These are phyloP conservation scores for Russula emetica DNA, from an alignment of 768 basidiomycete genomes.

Conservation along the genomic window DNA sequence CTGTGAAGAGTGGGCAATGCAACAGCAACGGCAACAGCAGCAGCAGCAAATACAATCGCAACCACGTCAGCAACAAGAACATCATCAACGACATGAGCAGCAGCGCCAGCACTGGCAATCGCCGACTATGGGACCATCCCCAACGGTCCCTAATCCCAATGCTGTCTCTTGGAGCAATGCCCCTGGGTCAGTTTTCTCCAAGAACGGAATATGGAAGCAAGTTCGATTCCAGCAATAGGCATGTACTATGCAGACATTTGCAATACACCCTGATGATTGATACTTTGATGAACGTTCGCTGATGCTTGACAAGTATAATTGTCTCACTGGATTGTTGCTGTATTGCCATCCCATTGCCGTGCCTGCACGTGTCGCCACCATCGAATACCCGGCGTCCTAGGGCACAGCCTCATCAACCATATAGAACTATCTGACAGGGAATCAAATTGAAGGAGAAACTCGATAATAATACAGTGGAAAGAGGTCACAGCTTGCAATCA, in stretches of 20 bases:
- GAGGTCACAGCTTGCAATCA: neutral
- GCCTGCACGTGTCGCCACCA: neutral
- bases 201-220: neutral
- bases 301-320: neutral
- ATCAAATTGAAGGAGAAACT: neutral
- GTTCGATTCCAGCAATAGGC: slow-evolving; percentile 4
- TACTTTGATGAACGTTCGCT: neutral
- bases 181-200: neutral
- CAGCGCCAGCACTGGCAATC: neutral
- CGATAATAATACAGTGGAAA: neutral
- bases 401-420: slow-evolving; percentile 6
- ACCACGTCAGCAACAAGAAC: neutral
- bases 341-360: neutral
- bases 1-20: slow-evolving; percentile 14
- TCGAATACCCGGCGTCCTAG: neutral
- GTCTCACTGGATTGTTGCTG: neutral
- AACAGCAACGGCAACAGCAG: neutral
- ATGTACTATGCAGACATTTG: slow-evolving; percentile 16
- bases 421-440: neutral
- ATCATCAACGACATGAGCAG: neutral
- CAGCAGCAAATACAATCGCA: neutral
- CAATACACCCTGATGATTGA: slow-evolving; percentile 12
- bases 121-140: neutral
- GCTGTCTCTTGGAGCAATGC: slow-evolving; percentile 4
- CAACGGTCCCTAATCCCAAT: neutral